Base-by-base conservation (phyloP, 495 filamentous ascomycete genomes). In the Lasiosphaeria hispida region DNA sequence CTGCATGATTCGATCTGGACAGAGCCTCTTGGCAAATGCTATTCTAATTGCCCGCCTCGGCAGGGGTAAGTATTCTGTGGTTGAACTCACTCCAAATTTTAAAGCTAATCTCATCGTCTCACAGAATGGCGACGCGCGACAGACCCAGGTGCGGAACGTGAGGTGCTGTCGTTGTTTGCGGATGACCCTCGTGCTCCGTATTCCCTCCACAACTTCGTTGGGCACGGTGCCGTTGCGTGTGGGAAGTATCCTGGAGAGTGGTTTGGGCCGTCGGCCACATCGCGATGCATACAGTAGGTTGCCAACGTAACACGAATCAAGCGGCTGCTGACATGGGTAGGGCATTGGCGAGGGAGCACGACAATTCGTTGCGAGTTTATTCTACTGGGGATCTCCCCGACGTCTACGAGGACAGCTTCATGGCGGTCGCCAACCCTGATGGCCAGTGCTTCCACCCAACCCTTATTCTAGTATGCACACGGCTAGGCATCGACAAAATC, bases 221-320 rank as follows among this genome's bases (percentile, higher is more conserved):
- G 87, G 48, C 87, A 96, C 63, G 95, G 95, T 3, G 91, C 93
- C 14, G 77, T 82, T 35, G 88, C 88, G 10, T 98, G 94, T 68
- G 92, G 91, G 7, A 97, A 96, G 68, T 87, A 92, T 69, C 93
- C 95, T 0, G 95, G 95, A 19, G 90, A 97, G 72, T 99, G 95
- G 95, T 99, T 99, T 78, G 95, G 95, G 9, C 95, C 95, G n/a
- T 96, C 91, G 13, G 94, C 95, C 6, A 95, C 95, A 2, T 91
- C 95, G n/a, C 84, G 86, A 56, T 97, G 95, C 70, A 96, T 99
- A 53, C 86, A 95, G 92, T 96, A 73, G 65, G 90, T 77, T 10
- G 30, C 45, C 10, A 35, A 13, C n/a, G 10, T n/a, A 7, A 18
- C 17, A 10, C n/a, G 14, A 37, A 11, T 17, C 23, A 14, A 34